Evolutionary conservation across 2,329 filamentous ascomycete species (phyloP).

Genomic region (Beauveria scarabaeidicola): DNA sequence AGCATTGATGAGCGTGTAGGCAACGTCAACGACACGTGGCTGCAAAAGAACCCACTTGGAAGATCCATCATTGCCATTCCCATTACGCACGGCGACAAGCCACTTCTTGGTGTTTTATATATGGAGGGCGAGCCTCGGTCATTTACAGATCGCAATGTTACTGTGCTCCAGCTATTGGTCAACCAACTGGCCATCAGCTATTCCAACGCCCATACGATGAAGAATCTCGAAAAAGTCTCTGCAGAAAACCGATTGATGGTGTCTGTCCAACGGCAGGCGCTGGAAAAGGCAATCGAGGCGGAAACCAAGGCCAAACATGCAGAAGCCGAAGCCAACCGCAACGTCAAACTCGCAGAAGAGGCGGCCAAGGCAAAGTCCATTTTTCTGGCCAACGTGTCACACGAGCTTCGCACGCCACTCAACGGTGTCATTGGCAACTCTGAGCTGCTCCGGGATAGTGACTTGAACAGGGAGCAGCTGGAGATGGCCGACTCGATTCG

Average conservation of each 20-base stretch:
- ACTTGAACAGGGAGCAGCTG: constrained; percentile 64
- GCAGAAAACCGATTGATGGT: constrained; percentile 74
- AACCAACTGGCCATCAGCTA: constrained; percentile 71
- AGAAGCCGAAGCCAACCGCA: constrained; percentile 66
- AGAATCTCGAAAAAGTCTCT: constrained; percentile 67
- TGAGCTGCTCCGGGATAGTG: constrained; percentile 70
- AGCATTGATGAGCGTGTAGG: constrained; percentile 69
- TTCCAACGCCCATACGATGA: constrained; percentile 58
- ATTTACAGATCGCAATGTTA: constrained; percentile 66
- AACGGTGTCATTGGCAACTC: constrained; percentile 87
- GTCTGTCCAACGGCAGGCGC: constrained; percentile 63
- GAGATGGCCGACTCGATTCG: constrained; percentile 85
- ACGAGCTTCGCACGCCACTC: constrained; percentile 73
- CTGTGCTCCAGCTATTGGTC: constrained; percentile 60
- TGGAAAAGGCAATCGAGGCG: constrained; percentile 62
- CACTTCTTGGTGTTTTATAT: constrained; percentile 65
- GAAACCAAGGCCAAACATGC: constrained; percentile 70
- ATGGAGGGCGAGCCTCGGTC: constrained; percentile 66
- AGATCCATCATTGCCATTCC: constrained; percentile 74
- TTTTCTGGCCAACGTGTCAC: constrained; percentile 71
- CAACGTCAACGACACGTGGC: constrained; percentile 62
- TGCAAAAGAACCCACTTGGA: constrained; percentile 58
- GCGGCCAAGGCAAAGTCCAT: constrained; percentile 77
- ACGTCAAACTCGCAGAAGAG: constrained; percentile 75
- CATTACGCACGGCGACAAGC: constrained; percentile 63